phyloP scores from a whole-genome alignment of 148 eudicot species.

The Rhododendron molle region DNA sequence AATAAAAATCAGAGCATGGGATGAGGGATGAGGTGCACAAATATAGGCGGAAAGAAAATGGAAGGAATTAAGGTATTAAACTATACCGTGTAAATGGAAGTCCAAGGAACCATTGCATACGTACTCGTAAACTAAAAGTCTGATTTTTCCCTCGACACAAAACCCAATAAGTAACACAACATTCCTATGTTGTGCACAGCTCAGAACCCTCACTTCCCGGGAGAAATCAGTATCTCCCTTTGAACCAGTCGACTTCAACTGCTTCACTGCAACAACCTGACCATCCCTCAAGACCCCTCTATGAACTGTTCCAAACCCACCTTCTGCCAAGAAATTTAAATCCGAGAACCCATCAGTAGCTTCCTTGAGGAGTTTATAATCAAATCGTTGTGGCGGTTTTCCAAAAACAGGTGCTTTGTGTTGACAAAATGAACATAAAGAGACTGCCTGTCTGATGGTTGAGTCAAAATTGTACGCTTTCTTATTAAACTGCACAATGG shows the following conservation, averaged over 20 bases:
- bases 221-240: conserved; percentile 83
- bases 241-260: conserved; percentile 57
- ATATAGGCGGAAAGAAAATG: not conserved
- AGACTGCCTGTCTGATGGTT: conserved; percentile 65
- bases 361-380: conserved; percentile 55
- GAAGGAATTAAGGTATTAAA: not conserved
- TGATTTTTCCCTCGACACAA: conserved; percentile 55
- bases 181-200: conserved; percentile 92
- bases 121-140: conserved; percentile 76
- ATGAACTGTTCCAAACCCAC: conserved; percentile 70
- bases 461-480: conserved; percentile 25
- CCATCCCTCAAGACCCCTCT: conserved; percentile 70
- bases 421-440: conserved; percentile 77
- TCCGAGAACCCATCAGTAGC: conserved; percentile 73
- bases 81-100: conserved; percentile 71
- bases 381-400: conserved; percentile 65
- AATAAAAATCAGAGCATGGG: not conserved
- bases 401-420: conserved; percentile 78
- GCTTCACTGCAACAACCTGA: conserved; percentile 71
- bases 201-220: conserved; percentile 72
- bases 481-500: conserved; percentile 21
- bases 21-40: not conserved
- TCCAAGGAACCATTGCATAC: conserved; percentile 84
- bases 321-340: conserved; percentile 66
- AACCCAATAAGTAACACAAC: conserved; percentile 84